These are phyloP conservation scores for Globisporangium cylindrosporum DNA, from an alignment of 352 stramenopile genomes.

Conservation along the genomic window DNA sequence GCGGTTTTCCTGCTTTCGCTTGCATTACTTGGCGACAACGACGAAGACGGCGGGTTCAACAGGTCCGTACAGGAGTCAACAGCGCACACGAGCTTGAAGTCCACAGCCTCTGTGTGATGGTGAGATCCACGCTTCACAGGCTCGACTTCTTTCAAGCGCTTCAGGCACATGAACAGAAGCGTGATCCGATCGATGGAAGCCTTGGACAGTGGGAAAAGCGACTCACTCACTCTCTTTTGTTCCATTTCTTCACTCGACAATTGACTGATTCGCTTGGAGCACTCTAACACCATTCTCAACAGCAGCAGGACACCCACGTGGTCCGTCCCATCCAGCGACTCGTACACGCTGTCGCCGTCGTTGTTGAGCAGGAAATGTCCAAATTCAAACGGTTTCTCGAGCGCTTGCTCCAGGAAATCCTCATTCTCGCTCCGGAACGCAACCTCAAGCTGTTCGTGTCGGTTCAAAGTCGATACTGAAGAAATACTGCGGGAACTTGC, in stretches of 20 bases:
- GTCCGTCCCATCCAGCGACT: constrained; percentile 53
- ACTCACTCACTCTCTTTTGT: background rate
- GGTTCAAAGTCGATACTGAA: constrained; percentile 8
- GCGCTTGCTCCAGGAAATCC: constrained; percentile 65
- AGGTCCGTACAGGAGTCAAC: constrained; percentile 36
- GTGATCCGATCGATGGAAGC: constrained; percentile 49
- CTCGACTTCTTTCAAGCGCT: constrained; percentile 60
- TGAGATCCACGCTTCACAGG: constrained; percentile 2
- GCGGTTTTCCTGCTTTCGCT: constrained; percentile 24
- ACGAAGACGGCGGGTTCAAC: constrained; percentile 16
- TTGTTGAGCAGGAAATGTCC: constrained; percentile 49
- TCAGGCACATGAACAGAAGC: constrained; percentile 77
- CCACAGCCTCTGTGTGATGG: constrained; percentile 13
- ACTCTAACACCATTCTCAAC: constrained; percentile 72
- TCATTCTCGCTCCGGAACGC: constrained; percentile 49
- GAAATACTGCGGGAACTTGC: no score
- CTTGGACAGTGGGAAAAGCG: constrained; percentile 54
- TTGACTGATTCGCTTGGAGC: constrained; percentile 48
- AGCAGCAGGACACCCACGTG: constrained; percentile 71
- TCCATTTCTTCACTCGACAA: constrained; percentile 1
- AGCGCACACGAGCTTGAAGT: constrained; percentile 63
- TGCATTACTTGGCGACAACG: background rate
- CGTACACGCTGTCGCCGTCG: constrained; percentile 39
- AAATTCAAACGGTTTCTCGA: constrained; percentile 53
- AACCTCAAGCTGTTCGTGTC: constrained; percentile 66